Percentiles rank a stretch among this genome's conserved stretches.
Evolutionary conservation across 768 basidiomycete genomes (phyloP).

Genomic region (Coprinopsis strossmayeri): DNA sequence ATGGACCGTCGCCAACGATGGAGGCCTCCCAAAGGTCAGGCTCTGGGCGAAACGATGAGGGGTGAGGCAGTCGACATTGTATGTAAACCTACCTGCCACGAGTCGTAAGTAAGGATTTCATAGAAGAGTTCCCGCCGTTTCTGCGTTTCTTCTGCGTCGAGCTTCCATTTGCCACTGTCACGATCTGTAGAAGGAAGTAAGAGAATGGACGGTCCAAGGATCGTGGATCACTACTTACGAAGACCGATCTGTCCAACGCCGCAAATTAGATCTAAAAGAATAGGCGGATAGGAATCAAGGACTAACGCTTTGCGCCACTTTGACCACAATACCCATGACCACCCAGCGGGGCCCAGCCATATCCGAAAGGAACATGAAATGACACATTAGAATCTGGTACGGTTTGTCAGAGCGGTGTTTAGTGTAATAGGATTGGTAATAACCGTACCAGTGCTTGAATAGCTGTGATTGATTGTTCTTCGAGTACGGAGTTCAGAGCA

Average conservation of each 20-base stretch:
- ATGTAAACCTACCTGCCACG: conserved; percentile 52
- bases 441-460: conserved; percentile 58
- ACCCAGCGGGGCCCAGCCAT: conserved; percentile 61
- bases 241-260: conserved; percentile 46
- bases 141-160: conserved; percentile 48
- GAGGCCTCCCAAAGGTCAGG: conserved; percentile 65
- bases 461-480: conserved; percentile 54
- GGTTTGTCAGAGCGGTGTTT: conserved; percentile 13
- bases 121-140: conserved; percentile 56
- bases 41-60: conserved; percentile 34
- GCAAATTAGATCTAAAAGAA: conserved; percentile 11
- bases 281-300: conserved; percentile 13
- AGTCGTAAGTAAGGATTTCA: conserved; percentile 62
- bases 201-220: not conserved
- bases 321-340: conserved; percentile 64
- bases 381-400: conserved; percentile 49
- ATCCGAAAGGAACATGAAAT: conserved; percentile 45
- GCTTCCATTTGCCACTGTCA: conserved; percentile 61
- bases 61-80: not conserved
- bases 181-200: conserved; percentile 39
- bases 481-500: conserved; percentile 56
- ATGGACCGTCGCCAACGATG: conserved; percentile 53
- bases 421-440: conserved; percentile 5
- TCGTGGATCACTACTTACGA: conserved; percentile 39
- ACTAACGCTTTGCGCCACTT: conserved; percentile 62